These are phyloP conservation scores for Xylaria sp. DNA, from an alignment of 2,329 filamentous ascomycete species.

Conservation along the genomic window DNA sequence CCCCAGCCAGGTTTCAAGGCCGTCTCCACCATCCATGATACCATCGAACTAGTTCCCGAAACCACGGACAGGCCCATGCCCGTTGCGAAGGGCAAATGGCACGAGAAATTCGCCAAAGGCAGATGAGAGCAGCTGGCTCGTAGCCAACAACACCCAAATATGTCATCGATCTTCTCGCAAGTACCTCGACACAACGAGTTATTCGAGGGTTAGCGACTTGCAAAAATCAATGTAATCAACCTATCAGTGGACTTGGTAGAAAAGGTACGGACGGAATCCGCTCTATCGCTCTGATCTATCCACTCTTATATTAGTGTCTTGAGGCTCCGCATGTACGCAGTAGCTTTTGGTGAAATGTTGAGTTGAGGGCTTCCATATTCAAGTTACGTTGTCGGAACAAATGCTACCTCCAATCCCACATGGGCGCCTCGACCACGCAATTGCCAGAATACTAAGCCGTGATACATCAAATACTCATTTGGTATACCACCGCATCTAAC, in stretches of 20 bases:
- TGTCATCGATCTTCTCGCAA: background rate
- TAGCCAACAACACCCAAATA: conserved; percentile 6
- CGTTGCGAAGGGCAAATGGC: conserved; percentile 65
- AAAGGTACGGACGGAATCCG: background rate
- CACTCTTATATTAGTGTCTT: background rate
- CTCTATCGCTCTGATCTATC: background rate
- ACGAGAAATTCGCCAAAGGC: conserved; percentile 66
- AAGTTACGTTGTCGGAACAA: background rate
- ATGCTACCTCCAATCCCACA: background rate
- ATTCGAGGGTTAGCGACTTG: background rate
- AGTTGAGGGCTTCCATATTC: background rate
- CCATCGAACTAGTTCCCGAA: conserved; percentile 67
- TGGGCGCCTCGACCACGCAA: background rate
- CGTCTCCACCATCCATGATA: conserved; percentile 70
- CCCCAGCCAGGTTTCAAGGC: conserved; percentile 56
- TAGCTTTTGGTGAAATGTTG: background rate
- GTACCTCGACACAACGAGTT: background rate
- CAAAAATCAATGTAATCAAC: background rate
- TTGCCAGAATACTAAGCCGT: background rate
- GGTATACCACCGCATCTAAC: background rate
- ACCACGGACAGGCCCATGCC: conserved; percentile 48
- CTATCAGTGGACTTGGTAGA: background rate
- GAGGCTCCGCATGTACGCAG: background rate
- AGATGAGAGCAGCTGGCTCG: conserved; percentile 48
- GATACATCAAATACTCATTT: background rate